Evolutionary conservation across 2,329 filamentous ascomycete genomes (phyloP).

Genomic region (Paraphaeosphaeria sporulosa): DNA sequence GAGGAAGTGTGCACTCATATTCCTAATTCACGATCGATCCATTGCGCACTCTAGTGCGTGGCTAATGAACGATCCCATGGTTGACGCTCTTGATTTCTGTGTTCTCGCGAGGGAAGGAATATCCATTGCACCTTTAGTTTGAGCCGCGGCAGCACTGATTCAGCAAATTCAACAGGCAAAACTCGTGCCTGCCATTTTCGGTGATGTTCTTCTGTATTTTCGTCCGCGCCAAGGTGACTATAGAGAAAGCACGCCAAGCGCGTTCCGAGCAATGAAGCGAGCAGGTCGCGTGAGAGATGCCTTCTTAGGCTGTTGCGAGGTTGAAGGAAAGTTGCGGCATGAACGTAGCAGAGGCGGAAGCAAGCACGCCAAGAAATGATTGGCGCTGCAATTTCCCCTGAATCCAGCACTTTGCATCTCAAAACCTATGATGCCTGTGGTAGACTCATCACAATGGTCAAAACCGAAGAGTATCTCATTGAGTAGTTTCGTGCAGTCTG

Average conservation of each 20-base stretch:
- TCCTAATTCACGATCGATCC: too few species aligned
- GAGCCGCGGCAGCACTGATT: neutral
- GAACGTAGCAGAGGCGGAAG: neutral
- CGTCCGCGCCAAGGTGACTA: neutral
- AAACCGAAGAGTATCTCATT: too few species aligned
- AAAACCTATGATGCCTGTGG: neutral
- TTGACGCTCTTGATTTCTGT: too few species aligned
- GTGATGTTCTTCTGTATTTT: neutral
- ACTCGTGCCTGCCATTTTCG: constrained; percentile 1
- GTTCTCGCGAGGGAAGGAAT: too few species aligned
- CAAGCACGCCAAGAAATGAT: constrained; percentile 2
- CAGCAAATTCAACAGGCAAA: neutral
- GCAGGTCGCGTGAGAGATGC: neutral
- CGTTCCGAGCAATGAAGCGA: neutral
- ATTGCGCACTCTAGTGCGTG: too few species aligned
- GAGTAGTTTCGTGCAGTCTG: too few species aligned
- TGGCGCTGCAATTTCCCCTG: neutral
- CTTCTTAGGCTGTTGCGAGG: neutral
- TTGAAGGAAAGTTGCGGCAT: constrained; percentile 4
- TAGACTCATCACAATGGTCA: too few species aligned
- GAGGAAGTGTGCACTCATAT: too few species aligned
- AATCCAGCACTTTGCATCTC: neutral
- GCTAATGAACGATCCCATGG: too few species aligned
- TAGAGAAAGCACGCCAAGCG: neutral
- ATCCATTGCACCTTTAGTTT: neutral